These are phyloP conservation scores for Microdochium nivale DNA, from an alignment of 2,329 filamentous ascomycete genomes.

Conservation along the genomic window DNA sequence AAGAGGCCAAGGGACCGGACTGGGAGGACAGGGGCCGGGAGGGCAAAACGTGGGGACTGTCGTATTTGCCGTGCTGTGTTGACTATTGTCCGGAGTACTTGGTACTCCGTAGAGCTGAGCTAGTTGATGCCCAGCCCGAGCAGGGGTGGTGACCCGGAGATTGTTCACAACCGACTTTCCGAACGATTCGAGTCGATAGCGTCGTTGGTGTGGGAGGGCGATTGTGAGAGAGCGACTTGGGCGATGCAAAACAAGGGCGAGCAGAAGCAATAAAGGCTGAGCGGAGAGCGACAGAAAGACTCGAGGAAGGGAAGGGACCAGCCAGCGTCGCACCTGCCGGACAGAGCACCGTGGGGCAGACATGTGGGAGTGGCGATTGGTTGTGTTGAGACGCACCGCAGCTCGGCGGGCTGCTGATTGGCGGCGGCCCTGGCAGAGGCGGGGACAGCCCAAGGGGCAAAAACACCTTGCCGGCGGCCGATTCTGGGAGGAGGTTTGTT, in stretches of 20 bases:
- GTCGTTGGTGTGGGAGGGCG: too few relatives aligned
- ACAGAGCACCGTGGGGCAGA: too few relatives aligned
- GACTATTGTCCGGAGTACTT: too few relatives aligned
- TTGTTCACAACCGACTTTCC: too few relatives aligned
- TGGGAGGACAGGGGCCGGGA: background rate
- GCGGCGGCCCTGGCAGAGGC: background rate
- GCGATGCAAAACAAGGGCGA: background rate
- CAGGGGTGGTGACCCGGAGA: too few relatives aligned
- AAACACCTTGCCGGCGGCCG: background rate
- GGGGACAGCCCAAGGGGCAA: background rate
- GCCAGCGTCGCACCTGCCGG: background rate
- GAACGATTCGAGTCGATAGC: too few relatives aligned
- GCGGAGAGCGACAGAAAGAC: background rate
- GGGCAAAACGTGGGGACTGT: background rate
- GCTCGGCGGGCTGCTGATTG: background rate
- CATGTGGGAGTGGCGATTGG: background rate
- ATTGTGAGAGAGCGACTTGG: background rate
- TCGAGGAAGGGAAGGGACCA: background rate
- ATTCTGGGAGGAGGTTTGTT: background rate
- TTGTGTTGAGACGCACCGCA: background rate
- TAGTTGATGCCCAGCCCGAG: too few relatives aligned
- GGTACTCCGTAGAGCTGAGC: too few relatives aligned
- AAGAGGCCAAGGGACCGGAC: background rate
- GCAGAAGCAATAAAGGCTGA: background rate
- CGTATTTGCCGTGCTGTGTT: background rate